Base-by-base conservation (phyloP, 305 asterid species). In the Coffea humblotiana region DNA sequence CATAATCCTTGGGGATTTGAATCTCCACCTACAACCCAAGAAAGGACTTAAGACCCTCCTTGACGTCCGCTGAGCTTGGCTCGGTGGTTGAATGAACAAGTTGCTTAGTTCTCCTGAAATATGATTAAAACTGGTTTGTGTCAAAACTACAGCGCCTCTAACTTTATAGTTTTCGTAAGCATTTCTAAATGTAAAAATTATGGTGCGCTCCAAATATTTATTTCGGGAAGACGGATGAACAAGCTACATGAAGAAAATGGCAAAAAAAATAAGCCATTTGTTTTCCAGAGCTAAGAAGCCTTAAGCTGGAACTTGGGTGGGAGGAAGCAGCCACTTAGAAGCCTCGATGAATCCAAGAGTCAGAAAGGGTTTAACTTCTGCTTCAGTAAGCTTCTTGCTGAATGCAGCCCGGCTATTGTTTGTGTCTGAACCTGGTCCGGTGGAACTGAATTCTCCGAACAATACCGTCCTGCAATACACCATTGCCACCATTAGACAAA, bases 271-370 rank as follows among this genome's bases (percentile, higher is more conserved):
- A 52, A 15, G 27, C 13, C 32, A 16, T 6, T 6, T 23, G 23
- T 25, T 49, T 51, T 65, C 0, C 47, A 14, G 16, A 29, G 37
- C 18, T 35, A 67, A 47, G 29, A 23, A 56, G 6, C 7, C n/a
- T 14, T 77, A 70, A 7, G 64, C 43, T 40, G 43, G 43, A 37
- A 78, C 12, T 12, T 52, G 18, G 3, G 85, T 12, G 1, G 95
- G 91, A 75, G 97, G 97, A 64, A 88, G 90, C 25, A 95, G 80
- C 99, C 99, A 95, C 25, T 80, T 79, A 4, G 93, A 82, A 14
- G 80, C 99, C 80, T 84, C 88, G 19, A 95, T 80, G 72, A n/a
- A 91, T 15, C 29, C 87, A 27, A 95, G 93, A 27, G 72, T 79
- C 47, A 89, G 32, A 84, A 80, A 92, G 60, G 86, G 88, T 48